Conservation (phyloP, 345 rosid species). For the Citrus reticulata region DNA sequence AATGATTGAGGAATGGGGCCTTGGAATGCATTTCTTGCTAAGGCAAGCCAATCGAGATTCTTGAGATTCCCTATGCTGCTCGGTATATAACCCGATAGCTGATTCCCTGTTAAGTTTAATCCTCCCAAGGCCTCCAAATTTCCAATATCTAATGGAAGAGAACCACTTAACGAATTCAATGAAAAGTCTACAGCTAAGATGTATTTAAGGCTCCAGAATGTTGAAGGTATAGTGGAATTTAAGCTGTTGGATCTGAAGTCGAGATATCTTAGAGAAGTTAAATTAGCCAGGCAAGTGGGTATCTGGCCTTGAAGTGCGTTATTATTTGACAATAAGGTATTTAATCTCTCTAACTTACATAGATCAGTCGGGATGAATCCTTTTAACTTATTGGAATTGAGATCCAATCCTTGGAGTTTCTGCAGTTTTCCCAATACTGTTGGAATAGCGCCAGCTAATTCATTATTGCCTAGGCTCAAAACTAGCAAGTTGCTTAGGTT, state of each 20-base stretch:
- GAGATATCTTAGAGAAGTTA: background rate
- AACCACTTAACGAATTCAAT: constrained; percentile 10
- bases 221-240: constrained; percentile 11
- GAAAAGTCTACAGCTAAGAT: constrained; percentile 13
- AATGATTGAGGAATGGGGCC: constrained; percentile 7
- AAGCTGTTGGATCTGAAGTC: background rate
- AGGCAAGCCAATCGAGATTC: background rate
- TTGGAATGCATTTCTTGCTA: constrained; percentile 1
- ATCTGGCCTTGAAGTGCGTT: background rate
- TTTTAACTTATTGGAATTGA: background rate
- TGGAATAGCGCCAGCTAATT: constrained; percentile 11
- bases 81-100: constrained; percentile 8
- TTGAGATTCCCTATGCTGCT: background rate
- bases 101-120: constrained; percentile 10
- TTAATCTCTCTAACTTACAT: background rate
- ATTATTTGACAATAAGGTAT: background rate
- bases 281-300: background rate
- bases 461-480: background rate
- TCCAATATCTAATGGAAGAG: background rate
- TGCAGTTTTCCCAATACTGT: background rate
- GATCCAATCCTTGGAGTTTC: background rate
- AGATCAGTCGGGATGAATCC: background rate
- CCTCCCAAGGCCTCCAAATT: background rate
- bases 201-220: constrained; percentile 8
- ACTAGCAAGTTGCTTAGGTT: background rate